These are phyloP conservation scores for Corylus avellana DNA, from an alignment of 306 rosid genomes.

Conservation along the genomic window DNA sequence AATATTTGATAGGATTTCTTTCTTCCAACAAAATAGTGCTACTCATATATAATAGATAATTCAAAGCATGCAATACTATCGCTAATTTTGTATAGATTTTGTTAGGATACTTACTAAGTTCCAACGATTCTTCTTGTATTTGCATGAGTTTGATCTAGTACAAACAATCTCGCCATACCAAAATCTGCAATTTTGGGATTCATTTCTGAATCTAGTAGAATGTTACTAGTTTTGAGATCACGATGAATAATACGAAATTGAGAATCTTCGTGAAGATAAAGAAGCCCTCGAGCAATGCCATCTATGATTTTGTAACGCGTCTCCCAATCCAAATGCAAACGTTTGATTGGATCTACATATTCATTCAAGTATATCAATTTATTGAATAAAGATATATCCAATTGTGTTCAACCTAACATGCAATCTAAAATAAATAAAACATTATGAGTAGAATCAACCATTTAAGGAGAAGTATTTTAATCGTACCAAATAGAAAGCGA, in stretches of 20 bases:
- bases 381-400: neutral
- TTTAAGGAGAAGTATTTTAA: neutral
- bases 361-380: neutral
- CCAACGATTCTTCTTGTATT: constrained; percentile 41
- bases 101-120: constrained; percentile 37
- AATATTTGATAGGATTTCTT: too few relatives aligned
- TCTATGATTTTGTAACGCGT: constrained; percentile 36
- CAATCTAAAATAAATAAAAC: too few relatives aligned
- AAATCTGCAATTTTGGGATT: constrained; percentile 52
- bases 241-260: constrained; percentile 39
- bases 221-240: constrained; percentile 49
- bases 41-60: too few relatives aligned
- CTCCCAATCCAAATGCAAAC: constrained; percentile 32
- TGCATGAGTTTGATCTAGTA: constrained; percentile 32
- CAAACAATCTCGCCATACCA: constrained; percentile 45
- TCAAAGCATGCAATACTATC: too few relatives aligned
- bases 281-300: constrained; percentile 42
- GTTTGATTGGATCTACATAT: constrained; percentile 35
- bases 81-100: too few relatives aligned
- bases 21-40: too few relatives aligned
- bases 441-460: too few relatives aligned
- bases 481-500: constrained; percentile 48
- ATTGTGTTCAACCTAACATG: neutral
- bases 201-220: constrained; percentile 45
- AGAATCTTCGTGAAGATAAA: constrained; percentile 57